Base-by-base conservation (phyloP, 257 asterid species). In the Oldenlandia corymbosa region DNA sequence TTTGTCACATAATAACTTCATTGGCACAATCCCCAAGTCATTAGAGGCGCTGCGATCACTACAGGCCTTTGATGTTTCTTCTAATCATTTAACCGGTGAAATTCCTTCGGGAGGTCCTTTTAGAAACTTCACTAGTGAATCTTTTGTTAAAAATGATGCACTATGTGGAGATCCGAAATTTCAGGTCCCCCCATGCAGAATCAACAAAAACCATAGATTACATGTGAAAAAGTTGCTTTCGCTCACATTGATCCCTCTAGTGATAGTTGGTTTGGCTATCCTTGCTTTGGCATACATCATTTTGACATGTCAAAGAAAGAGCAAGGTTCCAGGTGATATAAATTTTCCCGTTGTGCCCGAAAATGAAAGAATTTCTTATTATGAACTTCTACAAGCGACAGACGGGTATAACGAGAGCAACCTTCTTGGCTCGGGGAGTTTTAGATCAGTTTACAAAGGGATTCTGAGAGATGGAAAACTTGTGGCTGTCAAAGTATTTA, bases 401-500 rank as follows among this genome's bases (percentile, higher is more conserved):
- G 11, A 34, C 11, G 10, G 60, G 12, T 54, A 28, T 5, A 34
- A 12, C 14, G 65, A 43, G 7, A 54, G 64, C 55, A 70, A 70
- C 18, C 34, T 70, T 16, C 65, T 70, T 17, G 74, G 74, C 28
- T 21, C 16, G n/a, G 65, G 74, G 18, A 26, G 60, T 47, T 70
- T 41, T 54, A 69, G 74, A 23, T 37, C 60, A 2, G 74, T 70
- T 55, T 70, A 62, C 18, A 70, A 47, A 47, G 74, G 65, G 28
- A 42, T 31, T 17, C 47, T 55, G 0, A 34, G 50, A 2, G 70
- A 70, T 45, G 70, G 75, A 16, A 57, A 20, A 7, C 1, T 24
- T 28, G 7, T 64, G 10, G 75, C 75, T 1, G 54, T 70, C 5
- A 70, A 70, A 46, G 75, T 70, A 2, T 70, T 70, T 24, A 63